Evolutionary conservation across 495 filamentous ascomycete species (phyloP).

Genomic region (Penicillium cosmopolitanum): DNA sequence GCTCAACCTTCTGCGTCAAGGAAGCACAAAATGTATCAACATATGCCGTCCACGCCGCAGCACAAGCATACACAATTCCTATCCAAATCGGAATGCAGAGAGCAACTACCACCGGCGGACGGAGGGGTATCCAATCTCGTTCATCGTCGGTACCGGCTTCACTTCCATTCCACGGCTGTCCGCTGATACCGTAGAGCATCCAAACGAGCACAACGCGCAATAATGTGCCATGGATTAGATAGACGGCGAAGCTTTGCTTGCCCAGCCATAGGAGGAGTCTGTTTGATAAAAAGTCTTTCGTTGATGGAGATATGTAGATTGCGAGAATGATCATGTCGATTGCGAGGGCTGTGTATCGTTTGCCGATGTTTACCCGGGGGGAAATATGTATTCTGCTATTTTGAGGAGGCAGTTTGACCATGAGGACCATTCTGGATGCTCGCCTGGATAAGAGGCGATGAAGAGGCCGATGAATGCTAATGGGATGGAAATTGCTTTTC

Average conservation of each 20-base stretch:
- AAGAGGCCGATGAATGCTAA: slow-evolving; percentile 67
- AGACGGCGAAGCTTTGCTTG: slow-evolving; percentile 71
- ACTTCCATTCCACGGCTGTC: slow-evolving; percentile 52
- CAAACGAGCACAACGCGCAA: slow-evolving; percentile 65
- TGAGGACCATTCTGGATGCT: slow-evolving; percentile 57
- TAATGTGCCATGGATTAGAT: slow-evolving; percentile 69
- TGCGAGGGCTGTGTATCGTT: slow-evolving; percentile 60
- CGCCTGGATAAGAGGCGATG: slow-evolving; percentile 64
- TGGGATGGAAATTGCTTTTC: slow-evolving; percentile 59
- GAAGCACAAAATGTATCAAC: slow-evolving; percentile 68
- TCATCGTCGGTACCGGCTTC: slow-evolving; percentile 51
- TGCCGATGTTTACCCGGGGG: slow-evolving; percentile 53
- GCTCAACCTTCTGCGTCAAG: slow-evolving; percentile 61
- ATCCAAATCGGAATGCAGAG: slow-evolving; percentile 61
- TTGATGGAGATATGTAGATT: slow-evolving; percentile 60
- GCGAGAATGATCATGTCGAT: slow-evolving; percentile 61
- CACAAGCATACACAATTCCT: slow-evolving; percentile 57
- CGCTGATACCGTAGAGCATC: slow-evolving; percentile 64
- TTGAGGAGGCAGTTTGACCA: slow-evolving; percentile 61
- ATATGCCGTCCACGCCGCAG: slow-evolving; percentile 65
- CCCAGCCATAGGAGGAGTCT: slow-evolving; percentile 67
- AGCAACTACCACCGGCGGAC: slow-evolving; percentile 46
- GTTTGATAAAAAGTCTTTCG: slow-evolving; percentile 61
- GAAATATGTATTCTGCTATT: slow-evolving; percentile 56
- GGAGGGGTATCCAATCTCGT: slow-evolving; percentile 39